Evolutionary conservation across 1,139 yeast species (phyloP), one percentile per base, ranked within the genome.

Genomic region (Yamadazyma taylorii): DNA sequence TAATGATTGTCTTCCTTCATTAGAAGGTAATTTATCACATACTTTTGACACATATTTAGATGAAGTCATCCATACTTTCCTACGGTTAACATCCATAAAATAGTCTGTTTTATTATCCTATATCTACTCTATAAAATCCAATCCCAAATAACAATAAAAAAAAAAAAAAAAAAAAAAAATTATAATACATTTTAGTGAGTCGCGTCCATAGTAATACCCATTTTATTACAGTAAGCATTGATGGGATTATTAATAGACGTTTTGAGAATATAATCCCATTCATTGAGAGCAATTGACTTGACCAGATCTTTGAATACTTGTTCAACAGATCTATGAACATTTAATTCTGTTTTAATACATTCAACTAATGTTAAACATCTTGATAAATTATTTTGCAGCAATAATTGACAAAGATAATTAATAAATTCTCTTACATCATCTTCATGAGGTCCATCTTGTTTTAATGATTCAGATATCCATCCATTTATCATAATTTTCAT

Each of bases 371-470:
- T 43, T 9, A 56, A 15, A 27, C 62, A 50, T 23, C 64, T 43
- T n/a, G 47, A 42, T 2, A 56, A 29, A 26, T 55, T 51, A 10
- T 50, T 48, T 26, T 50, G 52, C 1, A 40, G 33, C 16, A 58
- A 38, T 27, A 67, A 43, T 12, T 39, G 42, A 14, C 39, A 32
- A 8, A 69, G 34, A 44, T 63, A 67, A 0, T 41, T 42, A 1
- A 43, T 52, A 40, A 79, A 75, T 10, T 69, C 48, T 1, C 48
- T 46, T 3, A 79, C 58, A 50, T 84, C 92, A 24, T 74, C 82
- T 3, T 48, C 51, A 49, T 79, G 82, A 0, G 90, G 89, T 0
- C 85, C 85, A 22, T 61, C 61, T 22, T 60, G 64, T n/a, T 56
- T 45, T 4, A 69, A 39, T 0, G 81, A 68, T 32, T 60, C 57